These are phyloP conservation scores for maize (Zea mays) DNA, from an alignment of 176 grass and related monocot genomes.

Conservation along the genomic window DNA sequence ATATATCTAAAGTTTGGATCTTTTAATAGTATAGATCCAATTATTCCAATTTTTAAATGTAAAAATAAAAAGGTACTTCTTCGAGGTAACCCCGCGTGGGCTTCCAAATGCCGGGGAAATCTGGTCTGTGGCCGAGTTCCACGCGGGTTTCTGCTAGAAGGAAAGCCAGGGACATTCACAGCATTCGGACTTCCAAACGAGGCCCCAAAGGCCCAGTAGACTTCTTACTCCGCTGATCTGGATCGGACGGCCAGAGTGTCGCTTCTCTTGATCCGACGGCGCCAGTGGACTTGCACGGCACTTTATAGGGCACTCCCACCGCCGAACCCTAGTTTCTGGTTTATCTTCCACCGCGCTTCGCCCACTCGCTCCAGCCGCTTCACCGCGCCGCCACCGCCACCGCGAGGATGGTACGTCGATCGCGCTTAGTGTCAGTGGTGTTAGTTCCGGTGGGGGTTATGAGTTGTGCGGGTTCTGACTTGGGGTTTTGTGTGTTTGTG, in stretches of 20 bases:
- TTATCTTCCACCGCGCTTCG: conserved; percentile 32
- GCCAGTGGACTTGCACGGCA: neutral
- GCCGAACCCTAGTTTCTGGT: conserved; percentile 38
- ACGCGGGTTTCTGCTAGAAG: too few species aligned
- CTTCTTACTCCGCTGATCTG: neutral
- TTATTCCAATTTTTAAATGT: too few species aligned
- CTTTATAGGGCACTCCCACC: conserved; percentile 17
- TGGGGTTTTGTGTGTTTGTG: neutral
- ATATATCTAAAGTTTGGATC: too few species aligned
- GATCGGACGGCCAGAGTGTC: conserved; percentile 40
- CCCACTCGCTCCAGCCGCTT: conserved; percentile 5
- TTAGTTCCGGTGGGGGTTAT: neutral
- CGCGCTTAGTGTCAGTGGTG: neutral
- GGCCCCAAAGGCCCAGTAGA: neutral
- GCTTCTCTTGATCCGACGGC: conserved; percentile 25
- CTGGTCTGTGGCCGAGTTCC: too few species aligned
- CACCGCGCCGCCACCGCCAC: conserved; percentile 28
- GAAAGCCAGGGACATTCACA: too few species aligned
- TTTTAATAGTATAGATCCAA: too few species aligned
- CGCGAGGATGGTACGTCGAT: conserved; percentile 54
- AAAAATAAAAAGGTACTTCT: too few species aligned
- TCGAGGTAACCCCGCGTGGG: too few species aligned
- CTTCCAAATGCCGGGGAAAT: too few species aligned
- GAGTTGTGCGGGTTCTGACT: conserved; percentile 8
- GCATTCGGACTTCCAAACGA: neutral